Evolutionary conservation across 148 eudicot species (phyloP), one percentile per base, ranked within the genome.

Genomic region (Rhododendron mucronatum): DNA sequence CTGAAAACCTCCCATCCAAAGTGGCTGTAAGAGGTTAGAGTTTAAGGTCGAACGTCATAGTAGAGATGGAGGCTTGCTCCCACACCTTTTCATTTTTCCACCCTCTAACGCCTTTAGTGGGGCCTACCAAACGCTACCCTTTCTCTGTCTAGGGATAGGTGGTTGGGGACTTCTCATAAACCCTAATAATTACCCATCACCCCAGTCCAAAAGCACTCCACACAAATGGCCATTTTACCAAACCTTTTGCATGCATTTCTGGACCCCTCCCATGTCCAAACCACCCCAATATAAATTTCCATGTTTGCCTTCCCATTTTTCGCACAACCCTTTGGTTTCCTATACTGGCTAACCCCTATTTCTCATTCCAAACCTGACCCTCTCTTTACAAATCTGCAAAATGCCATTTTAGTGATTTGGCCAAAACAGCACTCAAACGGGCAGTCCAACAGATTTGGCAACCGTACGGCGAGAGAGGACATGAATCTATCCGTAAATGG

Each of bases 401-500:
- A 6, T 65, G 73, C 33, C 73, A 65, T 10, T n/a, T 65, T n/a
- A n/a, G 30, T 71, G 20, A 13, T 33, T 30, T 33, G 33, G 39
- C 76, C 76, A 71, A 2, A 30, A 71, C 0, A 33, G 0, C 30
- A 71, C 4, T 30, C 37, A 30, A 14, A 13, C 16, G 8, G 74
- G 39, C 39, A 65, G 33, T 65, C 26, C 65, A 20, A 65, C 3
- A n/a, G 0, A 71, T 5, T 71, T 30, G 30, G 33, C 10, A 4
- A 23, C 33, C 28, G 15, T 28, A 15, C 41, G 0, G 63, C 78
- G 61, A 21, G 85, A 83, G 28, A 80, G 21, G 85, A 85, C 82
- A 90, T 91, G 92, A 93, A 88, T 80, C 53, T 91, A 79, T 91
- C 92, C 9, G 89, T 89, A 2, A 91, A 91, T 51, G 93, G 93